Evolutionary conservation across 495 filamentous ascomycete genomes (phyloP), one percentile per base, ranked within the genome.

Genomic region (Tuber melanosporum): DNA sequence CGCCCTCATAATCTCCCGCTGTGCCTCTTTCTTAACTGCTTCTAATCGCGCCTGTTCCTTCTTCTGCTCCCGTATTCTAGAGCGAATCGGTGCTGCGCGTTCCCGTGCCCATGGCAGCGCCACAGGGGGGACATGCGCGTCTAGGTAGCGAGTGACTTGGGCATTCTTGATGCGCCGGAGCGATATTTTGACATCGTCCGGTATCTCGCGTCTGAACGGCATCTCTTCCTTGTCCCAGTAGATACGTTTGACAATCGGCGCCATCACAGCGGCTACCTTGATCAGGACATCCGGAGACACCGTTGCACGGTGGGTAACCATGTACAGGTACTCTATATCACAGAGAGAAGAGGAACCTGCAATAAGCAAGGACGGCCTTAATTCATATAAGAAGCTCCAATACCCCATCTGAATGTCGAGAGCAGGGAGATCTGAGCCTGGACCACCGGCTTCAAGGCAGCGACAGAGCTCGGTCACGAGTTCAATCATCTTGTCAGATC

Each of bases 1-100:
- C 10, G n/a, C 52, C 10, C 9, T 62, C 52, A 26, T 62, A 10
- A 26, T 9, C 10, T 62, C 9, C n/a, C 3, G 9, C 10, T 9
- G 52, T 62, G 26, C n/a, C 10, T 14, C 52, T 4, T 14, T 2
- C 2, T 26, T 57, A 8, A n/a, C 3, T 22, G 20, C 49, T 1
- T 57, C 22, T 9, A 10, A 8, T n/a, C 22, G n/a, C 1, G 20
- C 49, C 22, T 57, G 49, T 12, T 57, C 49, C 22, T 57, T 8
- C 9, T 10, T 6, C 1, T n/a, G 0, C 2, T 22, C 8, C 22
- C 3, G 0, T 3, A 0, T n/a, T n/a, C 9, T 57, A 0, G 49
- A n/a, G 0, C n/a, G n/a, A 2, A 0, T 15, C 10, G 10, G 22
- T 0, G n/a, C n/a, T n/a, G n/a, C 52, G 14, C 14, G 52, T 2